These are phyloP conservation scores for Lithospermum erythrorhizon DNA, from an alignment of 257 asterid genomes.

Conservation along the genomic window DNA sequence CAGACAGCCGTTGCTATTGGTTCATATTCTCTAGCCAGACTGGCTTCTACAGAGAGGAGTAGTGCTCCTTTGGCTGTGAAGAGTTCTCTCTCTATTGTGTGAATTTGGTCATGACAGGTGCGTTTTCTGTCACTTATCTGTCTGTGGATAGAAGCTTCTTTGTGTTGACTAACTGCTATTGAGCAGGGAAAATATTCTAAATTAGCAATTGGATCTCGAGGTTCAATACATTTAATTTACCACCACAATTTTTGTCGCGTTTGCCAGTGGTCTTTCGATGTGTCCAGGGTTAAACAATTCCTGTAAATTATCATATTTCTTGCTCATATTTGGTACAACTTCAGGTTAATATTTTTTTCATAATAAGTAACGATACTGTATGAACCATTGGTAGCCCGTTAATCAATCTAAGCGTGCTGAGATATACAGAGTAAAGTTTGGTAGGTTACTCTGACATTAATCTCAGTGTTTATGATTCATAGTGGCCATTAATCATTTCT, in stretches of 20 bases:
- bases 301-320: background rate
- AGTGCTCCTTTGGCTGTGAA: conserved; percentile 86
- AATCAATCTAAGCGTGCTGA: background rate
- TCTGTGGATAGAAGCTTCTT: conserved; percentile 1
- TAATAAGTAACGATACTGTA: background rate
- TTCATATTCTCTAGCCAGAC: conserved; percentile 32
- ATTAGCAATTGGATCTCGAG: no score
- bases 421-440: background rate
- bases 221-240: background rate
- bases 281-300: background rate
- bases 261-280: no score
- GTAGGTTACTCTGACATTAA: background rate
- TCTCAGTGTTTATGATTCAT: background rate
- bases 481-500: no score
- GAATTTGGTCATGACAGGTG: conserved; percentile 90
- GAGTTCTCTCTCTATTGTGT: conserved; percentile 73
- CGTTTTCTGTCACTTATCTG: conserved; percentile 9
- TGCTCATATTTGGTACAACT: background rate
- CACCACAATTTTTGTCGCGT: background rate
- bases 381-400: background rate
- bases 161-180: background rate
- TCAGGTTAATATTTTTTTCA: background rate
- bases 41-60: conserved; percentile 28
- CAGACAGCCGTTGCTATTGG: conserved; percentile 34
- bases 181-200: background rate